Conservation (phyloP, 2,329 filamentous ascomycete species). For the Trichoderma sp. region DNA sequence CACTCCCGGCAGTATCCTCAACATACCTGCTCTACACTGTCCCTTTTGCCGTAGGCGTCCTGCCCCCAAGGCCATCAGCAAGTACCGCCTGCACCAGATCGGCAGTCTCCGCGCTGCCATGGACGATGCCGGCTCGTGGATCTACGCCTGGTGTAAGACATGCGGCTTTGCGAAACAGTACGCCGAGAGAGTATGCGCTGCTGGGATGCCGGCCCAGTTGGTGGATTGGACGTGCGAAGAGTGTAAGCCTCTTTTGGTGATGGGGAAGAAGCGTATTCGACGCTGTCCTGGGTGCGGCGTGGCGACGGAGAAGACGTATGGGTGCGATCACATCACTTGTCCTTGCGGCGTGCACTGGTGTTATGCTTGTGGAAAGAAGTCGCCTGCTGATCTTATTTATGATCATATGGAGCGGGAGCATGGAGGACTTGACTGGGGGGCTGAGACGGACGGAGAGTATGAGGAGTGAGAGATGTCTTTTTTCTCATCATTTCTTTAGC, state of each 20-base stretch:
- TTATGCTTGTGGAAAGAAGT: conserved; percentile 40
- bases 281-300: conserved; percentile 45
- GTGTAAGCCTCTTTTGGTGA: conserved; percentile 37
- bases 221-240: conserved; percentile 48
- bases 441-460: conserved; percentile 25
- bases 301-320: conserved; percentile 43
- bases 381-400: conserved; percentile 34
- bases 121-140: conserved; percentile 47
- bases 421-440: conserved; percentile 37
- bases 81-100: conserved; percentile 46
- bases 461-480: not conserved
- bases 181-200: conserved; percentile 50
- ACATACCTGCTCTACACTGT: conserved; percentile 52
- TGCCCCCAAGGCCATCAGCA: conserved; percentile 42
- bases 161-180: conserved; percentile 49
- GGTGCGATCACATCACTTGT: conserved; percentile 48
- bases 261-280: conserved; percentile 30
- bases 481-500: not conserved
- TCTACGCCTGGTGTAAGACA: conserved; percentile 53
- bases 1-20: conserved; percentile 48
- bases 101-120: conserved; percentile 46
- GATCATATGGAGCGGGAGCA: conserved; percentile 43
- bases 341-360: conserved; percentile 47
- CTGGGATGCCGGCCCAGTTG: conserved; percentile 45
- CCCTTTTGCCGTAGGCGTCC: conserved; percentile 55